Evolutionary conservation across 148 eudicot genomes (phyloP).

Genomic region (Beta vulgaris): DNA sequence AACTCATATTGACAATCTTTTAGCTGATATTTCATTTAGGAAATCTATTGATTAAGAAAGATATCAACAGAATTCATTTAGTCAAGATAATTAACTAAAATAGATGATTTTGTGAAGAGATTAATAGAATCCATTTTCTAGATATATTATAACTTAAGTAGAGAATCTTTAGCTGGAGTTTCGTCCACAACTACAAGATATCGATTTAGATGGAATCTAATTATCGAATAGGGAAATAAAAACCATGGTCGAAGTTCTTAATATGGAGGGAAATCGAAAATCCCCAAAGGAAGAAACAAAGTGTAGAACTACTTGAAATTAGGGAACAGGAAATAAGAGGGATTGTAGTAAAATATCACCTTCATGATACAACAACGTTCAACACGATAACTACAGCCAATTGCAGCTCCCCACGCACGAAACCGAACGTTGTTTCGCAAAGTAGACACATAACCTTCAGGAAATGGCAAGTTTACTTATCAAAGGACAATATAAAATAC

Average conservation of each 20-base stretch:
- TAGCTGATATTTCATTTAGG: not conserved
- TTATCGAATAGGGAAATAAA: too few relatives aligned
- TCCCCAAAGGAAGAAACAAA: not conserved
- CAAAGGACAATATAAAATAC: too few relatives aligned
- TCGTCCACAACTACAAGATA: not conserved
- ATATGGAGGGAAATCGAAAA: not conserved
- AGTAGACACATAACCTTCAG: too few relatives aligned
- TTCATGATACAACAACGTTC: slow-evolving; percentile 88
- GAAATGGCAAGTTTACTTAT: too few relatives aligned
- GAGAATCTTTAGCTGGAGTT: too few relatives aligned
- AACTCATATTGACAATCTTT: too few relatives aligned
- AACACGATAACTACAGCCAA: slow-evolving; percentile 92
- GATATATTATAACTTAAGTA: too few relatives aligned
- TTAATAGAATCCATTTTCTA: too few relatives aligned
- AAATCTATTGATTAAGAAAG: not conserved
- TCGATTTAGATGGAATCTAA: too few relatives aligned
- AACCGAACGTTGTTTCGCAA: slow-evolving; percentile 91
- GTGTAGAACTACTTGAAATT: not conserved
- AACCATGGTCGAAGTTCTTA: too few relatives aligned
- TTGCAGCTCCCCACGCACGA: slow-evolving; percentile 98
- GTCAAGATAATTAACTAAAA: not conserved
- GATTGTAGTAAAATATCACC: slow-evolving; percentile 35
- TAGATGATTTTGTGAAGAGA: not conserved
- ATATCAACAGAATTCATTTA: not conserved
- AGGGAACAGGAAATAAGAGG: too few relatives aligned